These are phyloP conservation scores for Trichosporon sp. DNA, from an alignment of 1,284 basidiomycete species.

Conservation along the genomic window DNA sequence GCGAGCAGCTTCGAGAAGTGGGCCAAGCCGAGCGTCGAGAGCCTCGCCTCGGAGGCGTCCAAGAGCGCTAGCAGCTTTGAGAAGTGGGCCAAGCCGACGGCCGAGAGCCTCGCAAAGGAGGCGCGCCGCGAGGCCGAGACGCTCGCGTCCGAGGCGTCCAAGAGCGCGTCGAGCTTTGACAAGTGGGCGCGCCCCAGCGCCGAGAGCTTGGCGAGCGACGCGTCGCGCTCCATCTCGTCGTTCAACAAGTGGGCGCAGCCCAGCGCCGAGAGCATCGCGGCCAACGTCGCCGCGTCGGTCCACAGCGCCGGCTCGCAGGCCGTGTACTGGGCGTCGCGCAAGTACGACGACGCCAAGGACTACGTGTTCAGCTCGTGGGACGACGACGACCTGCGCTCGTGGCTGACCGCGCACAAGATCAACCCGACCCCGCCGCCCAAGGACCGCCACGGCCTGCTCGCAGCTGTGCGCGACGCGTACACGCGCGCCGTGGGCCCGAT, in stretches of 20 bases:
- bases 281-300: conserved; percentile 53
- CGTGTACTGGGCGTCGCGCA: conserved; percentile 52
- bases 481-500: conserved; percentile 58
- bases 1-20: neutral
- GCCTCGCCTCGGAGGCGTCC: conserved; percentile 1
- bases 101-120: conserved; percentile 1
- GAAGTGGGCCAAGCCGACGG: conserved; percentile 7
- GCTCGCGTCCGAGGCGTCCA: neutral
- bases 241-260: conserved; percentile 2
- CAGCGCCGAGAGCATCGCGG: conserved; percentile 40
- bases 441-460: conserved; percentile 63
- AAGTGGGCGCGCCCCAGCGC: conserved; percentile 7
- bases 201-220: conserved; percentile 5
- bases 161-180: neutral
- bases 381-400: conserved; percentile 60
- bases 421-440: conserved; percentile 63
- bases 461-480: conserved; percentile 66
- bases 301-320: conserved; percentile 48
- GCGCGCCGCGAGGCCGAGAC: neutral
- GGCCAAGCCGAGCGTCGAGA: conserved; percentile 4
- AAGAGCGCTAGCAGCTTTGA: neutral
- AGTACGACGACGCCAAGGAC: conserved; percentile 70
- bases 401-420: conserved; percentile 69
- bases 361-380: conserved; percentile 85
- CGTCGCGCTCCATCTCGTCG: neutral